phyloP scores from a whole-genome alignment of 176 grass and related monocot genomes.

The Bromus sterilis region DNA sequence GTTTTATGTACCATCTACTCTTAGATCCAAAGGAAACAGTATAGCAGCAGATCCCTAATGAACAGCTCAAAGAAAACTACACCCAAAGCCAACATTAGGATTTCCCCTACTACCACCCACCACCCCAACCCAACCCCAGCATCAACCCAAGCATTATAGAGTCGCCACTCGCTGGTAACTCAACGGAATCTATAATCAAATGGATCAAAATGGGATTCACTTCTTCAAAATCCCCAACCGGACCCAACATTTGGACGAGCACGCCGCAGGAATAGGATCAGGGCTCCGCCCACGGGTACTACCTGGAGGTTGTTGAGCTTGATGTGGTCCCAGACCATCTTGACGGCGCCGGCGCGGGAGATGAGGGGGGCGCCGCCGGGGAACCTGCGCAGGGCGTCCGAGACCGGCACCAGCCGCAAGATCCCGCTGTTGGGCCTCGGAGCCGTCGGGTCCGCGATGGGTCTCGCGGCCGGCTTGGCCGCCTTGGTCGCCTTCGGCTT shows the following conservation, averaged over 20 bases:
- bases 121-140: neutral
- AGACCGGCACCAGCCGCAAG: constrained; percentile 37
- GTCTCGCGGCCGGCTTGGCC: no score
- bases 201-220: neutral
- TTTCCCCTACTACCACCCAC: neutral
- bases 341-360: constrained; percentile 44
- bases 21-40: neutral
- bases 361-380: constrained; percentile 48
- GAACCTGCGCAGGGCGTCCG: constrained; percentile 54
- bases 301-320: constrained; percentile 83
- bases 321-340: constrained; percentile 86
- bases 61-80: neutral
- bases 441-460: neutral
- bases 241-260: neutral
- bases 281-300: neutral
- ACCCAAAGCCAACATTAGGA: no score
- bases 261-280: neutral
- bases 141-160: neutral
- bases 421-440: no score
- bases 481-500: neutral
- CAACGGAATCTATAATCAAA: neutral
- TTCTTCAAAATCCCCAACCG: neutral
- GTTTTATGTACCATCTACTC: neutral
- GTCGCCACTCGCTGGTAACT: no score
- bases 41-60: neutral